phyloP scores from a whole-genome alignment of 2,329 filamentous ascomycete species.

The Lizonia empirigonia region DNA sequence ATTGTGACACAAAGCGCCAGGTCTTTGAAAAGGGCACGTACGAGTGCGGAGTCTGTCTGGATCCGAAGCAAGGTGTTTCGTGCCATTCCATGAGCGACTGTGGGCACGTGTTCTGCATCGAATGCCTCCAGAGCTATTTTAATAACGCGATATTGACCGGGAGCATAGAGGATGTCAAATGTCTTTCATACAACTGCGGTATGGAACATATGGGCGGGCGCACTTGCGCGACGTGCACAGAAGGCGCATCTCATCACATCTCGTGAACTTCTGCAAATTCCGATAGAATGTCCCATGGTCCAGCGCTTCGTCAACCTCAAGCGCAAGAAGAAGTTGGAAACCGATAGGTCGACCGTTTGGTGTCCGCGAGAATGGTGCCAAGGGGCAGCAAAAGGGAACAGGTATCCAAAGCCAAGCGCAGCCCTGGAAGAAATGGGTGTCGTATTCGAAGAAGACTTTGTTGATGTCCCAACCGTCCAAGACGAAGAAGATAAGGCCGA shows the following conservation, averaged over 20 bases:
- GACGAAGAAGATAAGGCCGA: background rate
- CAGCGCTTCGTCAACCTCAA: conserved; percentile 8
- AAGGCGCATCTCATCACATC: background rate
- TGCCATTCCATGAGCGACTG: background rate
- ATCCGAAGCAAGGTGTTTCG: background rate
- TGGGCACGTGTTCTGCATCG: conserved; percentile 7
- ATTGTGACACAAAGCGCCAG: background rate
- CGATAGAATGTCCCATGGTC: background rate
- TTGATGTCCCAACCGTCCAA: background rate
- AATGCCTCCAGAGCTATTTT: conserved; percentile 5
- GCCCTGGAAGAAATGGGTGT: background rate
- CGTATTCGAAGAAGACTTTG: background rate
- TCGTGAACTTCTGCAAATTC: background rate
- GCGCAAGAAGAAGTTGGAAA: conserved; percentile 2
- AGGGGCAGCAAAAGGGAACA: background rate
- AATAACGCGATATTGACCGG: conserved; percentile 4
- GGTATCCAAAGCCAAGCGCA: background rate
- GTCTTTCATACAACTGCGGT: background rate
- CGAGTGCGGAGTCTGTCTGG: conserved; percentile 1
- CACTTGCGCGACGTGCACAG: background rate
- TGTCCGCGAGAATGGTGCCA: conserved; percentile 8
- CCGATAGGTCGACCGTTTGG: background rate
- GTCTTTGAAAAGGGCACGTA: background rate
- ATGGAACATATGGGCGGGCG: background rate
- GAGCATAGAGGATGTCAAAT: background rate